Evolutionary conservation across 2,329 filamentous ascomycete genomes (phyloP).

Genomic region (Cercospora sojina): DNA sequence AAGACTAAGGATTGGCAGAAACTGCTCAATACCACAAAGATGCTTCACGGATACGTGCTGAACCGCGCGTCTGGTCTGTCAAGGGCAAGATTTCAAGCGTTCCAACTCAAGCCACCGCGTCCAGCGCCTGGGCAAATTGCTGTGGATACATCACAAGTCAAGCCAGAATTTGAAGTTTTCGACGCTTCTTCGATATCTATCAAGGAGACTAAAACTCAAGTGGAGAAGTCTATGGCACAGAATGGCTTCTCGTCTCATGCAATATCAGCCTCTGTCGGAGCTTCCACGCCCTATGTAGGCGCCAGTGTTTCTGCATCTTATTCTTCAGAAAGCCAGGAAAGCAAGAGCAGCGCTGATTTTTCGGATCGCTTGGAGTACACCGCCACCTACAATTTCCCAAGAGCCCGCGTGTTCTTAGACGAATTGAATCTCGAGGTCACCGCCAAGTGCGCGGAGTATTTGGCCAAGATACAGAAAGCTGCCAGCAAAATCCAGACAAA

Average conservation of each 20-base stretch:
- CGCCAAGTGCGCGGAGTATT: neutral
- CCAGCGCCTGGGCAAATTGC: neutral
- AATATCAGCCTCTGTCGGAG: neutral
- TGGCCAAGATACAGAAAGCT: neutral
- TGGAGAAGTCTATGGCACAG: neutral
- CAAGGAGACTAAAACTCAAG: neutral
- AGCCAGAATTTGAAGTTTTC: neutral
- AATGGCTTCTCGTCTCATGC: neutral
- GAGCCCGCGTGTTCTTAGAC: neutral
- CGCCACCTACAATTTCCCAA: neutral
- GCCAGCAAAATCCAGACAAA: neutral
- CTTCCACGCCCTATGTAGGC: neutral
- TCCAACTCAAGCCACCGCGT: neutral
- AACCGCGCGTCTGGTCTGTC: neutral
- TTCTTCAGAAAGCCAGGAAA: neutral
- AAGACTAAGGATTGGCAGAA: neutral
- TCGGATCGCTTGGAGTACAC: neutral
- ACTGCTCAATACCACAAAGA: neutral
- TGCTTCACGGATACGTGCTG: conserved; percentile 3
- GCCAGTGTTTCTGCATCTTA: neutral
- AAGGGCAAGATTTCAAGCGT: neutral
- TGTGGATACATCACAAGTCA: neutral
- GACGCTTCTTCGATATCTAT: neutral
- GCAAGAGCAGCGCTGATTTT: neutral
- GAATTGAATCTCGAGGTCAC: conserved; percentile 1